Conservation (phyloP, 345 rosid species). For the Chamaenerion angustifolium region DNA sequence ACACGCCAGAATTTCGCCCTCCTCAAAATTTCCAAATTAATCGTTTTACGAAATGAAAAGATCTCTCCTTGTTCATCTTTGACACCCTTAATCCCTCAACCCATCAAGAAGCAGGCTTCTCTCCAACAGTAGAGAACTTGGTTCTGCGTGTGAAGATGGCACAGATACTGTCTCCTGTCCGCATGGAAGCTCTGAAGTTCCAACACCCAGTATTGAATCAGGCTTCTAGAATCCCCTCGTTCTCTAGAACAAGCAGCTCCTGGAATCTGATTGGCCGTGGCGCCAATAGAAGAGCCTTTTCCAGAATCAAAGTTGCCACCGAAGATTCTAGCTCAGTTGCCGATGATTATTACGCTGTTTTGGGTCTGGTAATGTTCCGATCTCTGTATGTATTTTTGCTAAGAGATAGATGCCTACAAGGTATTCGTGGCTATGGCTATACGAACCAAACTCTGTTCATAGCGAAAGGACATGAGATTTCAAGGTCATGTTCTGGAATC, state of each 20-base stretch:
- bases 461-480: no score
- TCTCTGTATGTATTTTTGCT: no score
- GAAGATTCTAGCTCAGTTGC: slow-evolving; percentile 38
- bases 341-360: slow-evolving; percentile 76
- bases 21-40: slow-evolving; percentile 18
- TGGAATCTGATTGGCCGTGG: slow-evolving; percentile 18
- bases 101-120: no score
- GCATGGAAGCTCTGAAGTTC: slow-evolving; percentile 52
- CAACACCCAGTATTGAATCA: slow-evolving; percentile 26
- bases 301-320: slow-evolving; percentile 42
- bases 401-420: neutral
- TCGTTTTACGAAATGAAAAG: slow-evolving; percentile 5
- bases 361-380: slow-evolving; percentile 53
- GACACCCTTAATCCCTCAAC: no score
- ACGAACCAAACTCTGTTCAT: no score
- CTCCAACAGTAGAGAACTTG: no score
- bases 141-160: slow-evolving; percentile 38
- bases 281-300: slow-evolving; percentile 20
- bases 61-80: neutral
- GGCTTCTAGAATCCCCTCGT: slow-evolving; percentile 19
- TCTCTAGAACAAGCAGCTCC: slow-evolving; percentile 14
- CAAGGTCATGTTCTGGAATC: no score
- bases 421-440: slow-evolving; percentile 2
- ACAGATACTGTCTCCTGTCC: slow-evolving; percentile 58
- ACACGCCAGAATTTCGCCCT: slow-evolving; percentile 28